phyloP scores from a whole-genome alignment of 164 flowering plant species.

The Aristolochia contorta region DNA sequence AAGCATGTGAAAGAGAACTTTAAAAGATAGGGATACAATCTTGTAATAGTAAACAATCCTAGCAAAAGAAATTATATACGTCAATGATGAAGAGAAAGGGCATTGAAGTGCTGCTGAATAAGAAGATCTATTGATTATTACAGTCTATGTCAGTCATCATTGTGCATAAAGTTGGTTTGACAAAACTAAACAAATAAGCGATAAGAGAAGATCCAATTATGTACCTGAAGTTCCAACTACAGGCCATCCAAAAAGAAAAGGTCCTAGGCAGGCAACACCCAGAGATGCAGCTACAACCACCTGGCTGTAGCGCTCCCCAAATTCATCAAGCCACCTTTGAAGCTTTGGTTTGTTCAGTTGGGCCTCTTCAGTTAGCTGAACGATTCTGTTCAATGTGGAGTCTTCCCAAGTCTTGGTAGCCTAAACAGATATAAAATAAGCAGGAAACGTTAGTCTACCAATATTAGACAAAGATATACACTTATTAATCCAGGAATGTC shows the following conservation, averaged over 20 bases:
- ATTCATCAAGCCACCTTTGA: conserved; percentile 97
- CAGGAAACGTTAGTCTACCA: neutral
- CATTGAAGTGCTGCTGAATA: too few species aligned
- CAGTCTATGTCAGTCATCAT: neutral
- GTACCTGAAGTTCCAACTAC: conserved; percentile 80
- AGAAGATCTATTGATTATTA: too few species aligned
- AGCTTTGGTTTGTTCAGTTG: conserved; percentile 84
- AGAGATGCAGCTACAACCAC: conserved; percentile 75
- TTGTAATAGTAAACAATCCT: too few species aligned
- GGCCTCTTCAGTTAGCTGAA: conserved; percentile 93
- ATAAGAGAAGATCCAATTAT: neutral
- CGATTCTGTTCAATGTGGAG: conserved; percentile 77
- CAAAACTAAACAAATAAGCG: neutral
- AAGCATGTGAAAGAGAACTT: too few species aligned
- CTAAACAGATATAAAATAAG: conserved; percentile 26
- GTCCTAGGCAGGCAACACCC: conserved; percentile 81
- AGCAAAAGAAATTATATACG: too few species aligned
- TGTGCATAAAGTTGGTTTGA: neutral
- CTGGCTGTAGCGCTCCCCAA: conserved; percentile 91
- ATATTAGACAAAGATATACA: neutral
- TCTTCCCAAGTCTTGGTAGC: conserved; percentile 89
- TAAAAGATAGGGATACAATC: too few species aligned
- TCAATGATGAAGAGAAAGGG: neutral
- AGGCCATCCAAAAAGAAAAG: conserved; percentile 90
- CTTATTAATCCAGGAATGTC: neutral